A percentile compares a stretch with the other conserved stretches of the same genome.
phyloP scores from a whole-genome alignment of 192 early-diverging fungal genomes.

The Geranomyces variabilis region DNA sequence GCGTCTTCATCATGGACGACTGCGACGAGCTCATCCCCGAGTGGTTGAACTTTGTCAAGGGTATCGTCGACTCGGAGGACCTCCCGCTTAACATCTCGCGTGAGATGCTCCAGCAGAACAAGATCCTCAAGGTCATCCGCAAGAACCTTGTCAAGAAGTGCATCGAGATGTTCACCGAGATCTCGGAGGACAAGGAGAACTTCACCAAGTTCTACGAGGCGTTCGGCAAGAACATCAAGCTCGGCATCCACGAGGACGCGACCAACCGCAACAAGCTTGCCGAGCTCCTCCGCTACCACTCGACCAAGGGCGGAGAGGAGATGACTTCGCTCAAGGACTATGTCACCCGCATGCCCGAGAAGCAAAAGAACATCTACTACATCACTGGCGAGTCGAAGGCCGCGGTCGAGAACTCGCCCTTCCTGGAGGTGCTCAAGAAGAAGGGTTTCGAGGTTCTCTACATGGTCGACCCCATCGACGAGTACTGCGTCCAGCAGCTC shows the following conservation, averaged over 20 bases:
- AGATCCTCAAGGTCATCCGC: conserved; percentile 99
- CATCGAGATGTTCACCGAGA: conserved; percentile 97
- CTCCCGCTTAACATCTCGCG: conserved; percentile 99
- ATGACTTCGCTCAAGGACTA: conserved; percentile 99
- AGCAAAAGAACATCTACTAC: conserved; percentile 99
- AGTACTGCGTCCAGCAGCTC: conserved; percentile 97
- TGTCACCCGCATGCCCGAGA: conserved; percentile 99
- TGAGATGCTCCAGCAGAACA: conserved; percentile 99
- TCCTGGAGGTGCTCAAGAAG: conserved; percentile 99
- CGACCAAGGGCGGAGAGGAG: conserved; percentile 98
- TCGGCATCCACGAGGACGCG: conserved; percentile 98
- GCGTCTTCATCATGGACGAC: conserved; percentile 99
- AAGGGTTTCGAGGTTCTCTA: conserved; percentile 98
- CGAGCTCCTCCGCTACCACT: conserved; percentile 96
- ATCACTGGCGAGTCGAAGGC: conserved; percentile 95
- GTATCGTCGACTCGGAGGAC: conserved; percentile 99
- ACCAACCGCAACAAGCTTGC: conserved; percentile 96
- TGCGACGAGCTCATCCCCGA: conserved; percentile 99
- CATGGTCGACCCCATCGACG: conserved; percentile 99
- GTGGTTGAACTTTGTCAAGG: conserved; percentile 99
- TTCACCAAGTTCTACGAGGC: conserved; percentile 99
- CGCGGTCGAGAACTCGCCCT: conserved; percentile 95
- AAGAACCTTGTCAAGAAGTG: conserved; percentile 99
- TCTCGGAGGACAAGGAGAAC: conserved; percentile 98
- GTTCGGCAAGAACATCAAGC: conserved; percentile 99